These are phyloP conservation scores for Zoysia pacifica DNA, from an alignment of 176 grass and related monocot species.

Conservation along the genomic window DNA sequence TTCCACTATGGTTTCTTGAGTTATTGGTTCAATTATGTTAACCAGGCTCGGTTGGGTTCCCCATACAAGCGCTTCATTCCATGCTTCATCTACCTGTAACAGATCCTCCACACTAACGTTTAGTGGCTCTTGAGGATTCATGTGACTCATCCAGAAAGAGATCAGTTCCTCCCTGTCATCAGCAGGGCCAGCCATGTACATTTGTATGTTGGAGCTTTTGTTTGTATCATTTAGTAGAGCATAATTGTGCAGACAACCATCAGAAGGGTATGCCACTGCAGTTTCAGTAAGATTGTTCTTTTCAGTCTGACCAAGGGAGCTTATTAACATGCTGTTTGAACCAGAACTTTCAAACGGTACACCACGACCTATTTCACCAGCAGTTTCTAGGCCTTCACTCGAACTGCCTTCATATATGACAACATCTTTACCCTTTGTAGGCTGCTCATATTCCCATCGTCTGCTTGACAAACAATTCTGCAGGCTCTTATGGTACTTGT, in stretches of 20 bases:
- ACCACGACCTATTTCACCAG: constrained; percentile 1
- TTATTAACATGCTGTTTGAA: not conserved
- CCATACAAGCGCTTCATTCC: not conserved
- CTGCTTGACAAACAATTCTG: not conserved
- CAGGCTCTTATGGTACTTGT: not conserved
- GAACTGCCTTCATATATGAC: not conserved
- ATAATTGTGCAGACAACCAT: not conserved
- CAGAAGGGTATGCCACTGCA: constrained; percentile 11
- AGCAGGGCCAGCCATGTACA: not conserved
- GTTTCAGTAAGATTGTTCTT: not conserved
- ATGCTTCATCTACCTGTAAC: constrained; percentile 1
- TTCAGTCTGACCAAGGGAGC: constrained; percentile 4
- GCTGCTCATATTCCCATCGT: not conserved
- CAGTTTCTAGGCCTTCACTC: not conserved
- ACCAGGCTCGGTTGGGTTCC: not conserved
- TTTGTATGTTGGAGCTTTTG: not conserved
- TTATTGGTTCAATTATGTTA: not conserved
- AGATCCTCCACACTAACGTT: not conserved
- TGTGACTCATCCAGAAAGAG: not conserved
- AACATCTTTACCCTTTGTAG: not conserved
- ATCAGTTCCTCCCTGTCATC: not conserved
- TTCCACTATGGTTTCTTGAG: not conserved
- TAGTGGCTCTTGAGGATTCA: not conserved
- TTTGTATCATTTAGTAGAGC: not conserved
- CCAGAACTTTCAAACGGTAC: not conserved